Conservation (phyloP, 306 rosid genomes). For the Boehmeria nivea region DNA sequence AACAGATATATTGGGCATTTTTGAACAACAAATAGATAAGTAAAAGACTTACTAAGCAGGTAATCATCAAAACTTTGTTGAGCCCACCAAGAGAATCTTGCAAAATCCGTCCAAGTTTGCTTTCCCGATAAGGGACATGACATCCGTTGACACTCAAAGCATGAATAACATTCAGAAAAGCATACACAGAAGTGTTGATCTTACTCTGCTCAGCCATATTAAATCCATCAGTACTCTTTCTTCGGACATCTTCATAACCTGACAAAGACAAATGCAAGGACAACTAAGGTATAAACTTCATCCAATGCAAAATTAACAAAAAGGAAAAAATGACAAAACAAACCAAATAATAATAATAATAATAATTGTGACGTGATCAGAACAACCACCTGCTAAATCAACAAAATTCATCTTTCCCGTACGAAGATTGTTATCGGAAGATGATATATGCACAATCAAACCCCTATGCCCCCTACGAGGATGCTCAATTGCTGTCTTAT, state of each 20-base stretch:
- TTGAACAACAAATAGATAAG: not conserved
- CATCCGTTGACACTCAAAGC: constrained; percentile 53
- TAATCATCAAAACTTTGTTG: constrained; percentile 53
- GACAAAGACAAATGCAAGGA: constrained; percentile 23
- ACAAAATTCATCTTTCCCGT: constrained; percentile 73
- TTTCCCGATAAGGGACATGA: constrained; percentile 79
- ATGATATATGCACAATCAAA: constrained; percentile 49
- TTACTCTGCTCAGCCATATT: constrained; percentile 47
- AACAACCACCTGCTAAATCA: constrained; percentile 69
- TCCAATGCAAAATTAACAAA: not conserved
- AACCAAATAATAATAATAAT: too few relatives aligned
- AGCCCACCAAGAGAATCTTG: constrained; percentile 73
- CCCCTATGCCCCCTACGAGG: constrained; percentile 62
- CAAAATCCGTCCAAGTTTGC: constrained; percentile 79
- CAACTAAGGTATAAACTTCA: constrained; percentile 9
- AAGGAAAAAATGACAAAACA: too few relatives aligned
- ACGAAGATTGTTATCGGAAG: constrained; percentile 24
- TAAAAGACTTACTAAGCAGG: constrained; percentile 64
- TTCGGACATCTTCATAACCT: constrained; percentile 83
- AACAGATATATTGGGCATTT: constrained; percentile 2
- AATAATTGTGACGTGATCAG: not conserved
- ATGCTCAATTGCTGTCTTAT: constrained; percentile 42
- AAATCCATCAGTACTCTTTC: constrained; percentile 37
- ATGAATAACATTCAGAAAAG: constrained; percentile 56
- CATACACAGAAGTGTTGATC: constrained; percentile 67